A percentile compares a stretch with the other conserved stretches of the same genome.
Conservation (phyloP, 805 yeast species). For the Yarrowia sp. region DNA sequence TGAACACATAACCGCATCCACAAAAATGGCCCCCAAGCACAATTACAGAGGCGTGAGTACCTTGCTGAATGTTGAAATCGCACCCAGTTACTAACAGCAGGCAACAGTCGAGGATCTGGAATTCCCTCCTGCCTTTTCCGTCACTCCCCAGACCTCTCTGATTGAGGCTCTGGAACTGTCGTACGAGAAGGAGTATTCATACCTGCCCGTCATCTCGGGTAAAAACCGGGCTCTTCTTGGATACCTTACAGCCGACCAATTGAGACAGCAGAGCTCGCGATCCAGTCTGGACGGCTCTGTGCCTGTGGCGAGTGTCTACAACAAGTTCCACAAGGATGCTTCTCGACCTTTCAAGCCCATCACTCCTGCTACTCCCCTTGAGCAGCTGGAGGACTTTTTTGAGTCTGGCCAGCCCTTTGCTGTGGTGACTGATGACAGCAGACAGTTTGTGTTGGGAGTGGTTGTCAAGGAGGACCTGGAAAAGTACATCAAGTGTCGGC, state of each 20-base stretch:
- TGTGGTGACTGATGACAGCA: slow-evolving; percentile 52
- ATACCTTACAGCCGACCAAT: slow-evolving; percentile 45
- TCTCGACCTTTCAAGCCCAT: slow-evolving; percentile 42
- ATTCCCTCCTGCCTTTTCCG: slow-evolving; percentile 54
- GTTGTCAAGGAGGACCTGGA: slow-evolving; percentile 51
- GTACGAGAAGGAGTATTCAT: slow-evolving; percentile 53
- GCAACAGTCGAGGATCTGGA: slow-evolving; percentile 61
- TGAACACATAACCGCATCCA: neutral
- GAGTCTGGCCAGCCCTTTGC: slow-evolving; percentile 51
- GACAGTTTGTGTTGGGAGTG: slow-evolving; percentile 55
- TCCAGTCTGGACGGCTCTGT: slow-evolving; percentile 26
- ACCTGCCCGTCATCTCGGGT: slow-evolving; percentile 51
- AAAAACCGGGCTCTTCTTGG: slow-evolving; percentile 50
- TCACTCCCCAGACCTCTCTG: slow-evolving; percentile 48
- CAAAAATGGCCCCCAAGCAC: slow-evolving; percentile 15
- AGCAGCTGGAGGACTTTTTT: slow-evolving; percentile 51
- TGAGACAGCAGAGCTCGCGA: slow-evolving; percentile 36
- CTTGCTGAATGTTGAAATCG: neutral
- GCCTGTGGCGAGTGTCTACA: slow-evolving; percentile 39
- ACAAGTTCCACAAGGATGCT: slow-evolving; percentile 33
- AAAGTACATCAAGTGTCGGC: slow-evolving; percentile 45
- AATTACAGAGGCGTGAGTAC: slow-evolving; percentile 24
- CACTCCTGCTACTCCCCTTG: slow-evolving; percentile 55
- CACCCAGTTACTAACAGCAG: slow-evolving; percentile 29
- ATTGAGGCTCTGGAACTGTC: slow-evolving; percentile 52